These are phyloP conservation scores for Argentina anserina DNA, from an alignment of 306 rosid species.

Conservation along the genomic window DNA sequence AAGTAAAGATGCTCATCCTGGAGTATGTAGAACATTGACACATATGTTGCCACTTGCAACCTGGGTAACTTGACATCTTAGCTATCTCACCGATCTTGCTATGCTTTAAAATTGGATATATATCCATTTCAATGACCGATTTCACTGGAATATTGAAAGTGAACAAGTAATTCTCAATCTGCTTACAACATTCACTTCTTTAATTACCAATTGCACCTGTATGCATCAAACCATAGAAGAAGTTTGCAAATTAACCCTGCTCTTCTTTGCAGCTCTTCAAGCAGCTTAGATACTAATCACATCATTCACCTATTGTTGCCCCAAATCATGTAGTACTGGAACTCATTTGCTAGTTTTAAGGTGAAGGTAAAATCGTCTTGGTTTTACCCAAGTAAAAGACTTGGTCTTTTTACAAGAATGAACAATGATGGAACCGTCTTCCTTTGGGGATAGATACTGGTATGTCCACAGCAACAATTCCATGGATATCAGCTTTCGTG, in stretches of 20 bases:
- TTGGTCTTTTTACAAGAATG: neutral
- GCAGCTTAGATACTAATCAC: neutral
- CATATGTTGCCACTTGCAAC: constrained; percentile 6
- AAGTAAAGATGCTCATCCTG: neutral
- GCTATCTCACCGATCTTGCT: neutral
- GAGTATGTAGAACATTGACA: constrained; percentile 3
- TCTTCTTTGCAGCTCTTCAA: neutral
- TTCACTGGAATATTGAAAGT: neutral
- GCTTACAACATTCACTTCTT: constrained; percentile 1
- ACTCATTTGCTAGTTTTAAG: neutral
- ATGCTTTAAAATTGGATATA: neutral
- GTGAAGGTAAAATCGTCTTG: neutral
- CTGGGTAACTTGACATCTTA: neutral
- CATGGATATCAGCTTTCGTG: neutral
- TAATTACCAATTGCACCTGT: neutral
- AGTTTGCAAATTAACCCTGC: neutral
- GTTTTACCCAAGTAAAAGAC: constrained; percentile 5
- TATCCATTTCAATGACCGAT: neutral
- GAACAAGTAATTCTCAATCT: neutral
- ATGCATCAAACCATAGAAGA: neutral
- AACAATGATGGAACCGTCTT: constrained; percentile 3
- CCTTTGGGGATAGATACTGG: neutral
- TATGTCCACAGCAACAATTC: neutral
- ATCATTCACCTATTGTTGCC: neutral
- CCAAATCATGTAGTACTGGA: neutral